Evolutionary conservation across 768 basidiomycete species (phyloP).

Genomic region (Mycena epipterygia): DNA sequence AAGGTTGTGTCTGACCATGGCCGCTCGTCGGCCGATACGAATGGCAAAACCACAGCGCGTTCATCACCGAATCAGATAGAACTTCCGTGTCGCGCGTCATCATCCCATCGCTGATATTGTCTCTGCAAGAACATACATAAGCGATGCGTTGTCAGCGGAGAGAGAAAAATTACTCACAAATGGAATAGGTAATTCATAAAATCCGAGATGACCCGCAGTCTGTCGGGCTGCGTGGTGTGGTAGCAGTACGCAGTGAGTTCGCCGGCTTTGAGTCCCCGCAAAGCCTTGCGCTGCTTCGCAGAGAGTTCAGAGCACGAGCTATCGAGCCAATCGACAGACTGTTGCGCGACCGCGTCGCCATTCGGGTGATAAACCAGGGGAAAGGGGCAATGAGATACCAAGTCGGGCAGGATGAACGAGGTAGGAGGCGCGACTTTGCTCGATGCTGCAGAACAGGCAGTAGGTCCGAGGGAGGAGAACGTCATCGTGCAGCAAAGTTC

Average conservation of each 20-base stretch:
- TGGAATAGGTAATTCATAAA: constrained; percentile 76
- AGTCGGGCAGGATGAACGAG: constrained; percentile 67
- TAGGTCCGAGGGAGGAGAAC: neutral
- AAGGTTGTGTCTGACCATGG: constrained; percentile 52
- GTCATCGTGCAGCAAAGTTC: constrained; percentile 3
- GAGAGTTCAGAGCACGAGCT: constrained; percentile 60
- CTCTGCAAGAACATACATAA: constrained; percentile 49
- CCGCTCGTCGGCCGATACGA: constrained; percentile 62
- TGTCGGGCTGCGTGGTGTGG: constrained; percentile 65
- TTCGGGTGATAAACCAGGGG: constrained; percentile 58
- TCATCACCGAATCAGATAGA: constrained; percentile 78
- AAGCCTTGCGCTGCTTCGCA: constrained; percentile 58
- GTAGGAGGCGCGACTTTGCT: constrained; percentile 22
- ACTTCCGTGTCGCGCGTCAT: constrained; percentile 71
- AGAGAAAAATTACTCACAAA: constrained; percentile 50
- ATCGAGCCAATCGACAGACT: constrained; percentile 67
- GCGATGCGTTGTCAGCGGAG: constrained; percentile 29
- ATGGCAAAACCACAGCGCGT: constrained; percentile 71
- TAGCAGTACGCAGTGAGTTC: constrained; percentile 78
- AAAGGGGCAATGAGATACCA: constrained; percentile 66
- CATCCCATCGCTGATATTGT: constrained; percentile 87
- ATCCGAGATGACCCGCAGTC: constrained; percentile 75
- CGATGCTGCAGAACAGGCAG: neutral
- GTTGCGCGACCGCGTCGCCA: constrained; percentile 60
- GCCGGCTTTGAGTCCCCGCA: constrained; percentile 74